A percentile compares a stretch with the other conserved stretches of the same genome.
phyloP scores from a whole-genome alignment of 2,329 filamentous ascomycete genomes.

The Arthrobotrys iridis region DNA sequence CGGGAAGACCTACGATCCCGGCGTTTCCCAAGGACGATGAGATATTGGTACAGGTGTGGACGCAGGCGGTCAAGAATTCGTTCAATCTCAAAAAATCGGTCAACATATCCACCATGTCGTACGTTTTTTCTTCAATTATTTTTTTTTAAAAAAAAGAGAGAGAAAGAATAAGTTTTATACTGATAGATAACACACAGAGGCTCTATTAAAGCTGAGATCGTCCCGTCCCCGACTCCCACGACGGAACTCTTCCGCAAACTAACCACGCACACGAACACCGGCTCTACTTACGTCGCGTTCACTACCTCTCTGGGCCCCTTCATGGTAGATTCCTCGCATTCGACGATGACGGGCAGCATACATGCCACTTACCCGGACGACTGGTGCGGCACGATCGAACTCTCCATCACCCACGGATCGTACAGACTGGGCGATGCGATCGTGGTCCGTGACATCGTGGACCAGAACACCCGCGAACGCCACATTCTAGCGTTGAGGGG shows the following conservation, averaged over 20 bases:
- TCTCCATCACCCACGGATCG: conserved; percentile 15
- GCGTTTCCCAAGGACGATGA: conserved; percentile 38
- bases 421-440: conserved; percentile 24
- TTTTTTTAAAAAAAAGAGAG: background rate
- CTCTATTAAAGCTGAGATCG: conserved; percentile 32
- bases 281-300: conserved; percentile 20
- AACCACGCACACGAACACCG: conserved; percentile 20
- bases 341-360: conserved; percentile 30
- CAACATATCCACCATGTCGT: conserved; percentile 36
- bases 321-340: conserved; percentile 35
- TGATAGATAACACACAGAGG: conserved; percentile 11
- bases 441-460: conserved; percentile 38
- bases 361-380: conserved; percentile 37
- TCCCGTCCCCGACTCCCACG: conserved; percentile 31
- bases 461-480: conserved; percentile 18
- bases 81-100: conserved; percentile 35
- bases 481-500: conserved; percentile 34
- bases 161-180: background rate
- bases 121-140: background rate
- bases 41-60: conserved; percentile 34
- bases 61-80: conserved; percentile 32
- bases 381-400: conserved; percentile 47
- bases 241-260: conserved; percentile 32
- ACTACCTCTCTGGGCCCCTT: conserved; percentile 38
- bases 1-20: conserved; percentile 24